A percentile compares a stretch with the other conserved stretches of the same genome.
These are phyloP conservation scores for Ophiostoma sp. DNA, from an alignment of 2,329 filamentous ascomycete genomes.

Conservation along the genomic window DNA sequence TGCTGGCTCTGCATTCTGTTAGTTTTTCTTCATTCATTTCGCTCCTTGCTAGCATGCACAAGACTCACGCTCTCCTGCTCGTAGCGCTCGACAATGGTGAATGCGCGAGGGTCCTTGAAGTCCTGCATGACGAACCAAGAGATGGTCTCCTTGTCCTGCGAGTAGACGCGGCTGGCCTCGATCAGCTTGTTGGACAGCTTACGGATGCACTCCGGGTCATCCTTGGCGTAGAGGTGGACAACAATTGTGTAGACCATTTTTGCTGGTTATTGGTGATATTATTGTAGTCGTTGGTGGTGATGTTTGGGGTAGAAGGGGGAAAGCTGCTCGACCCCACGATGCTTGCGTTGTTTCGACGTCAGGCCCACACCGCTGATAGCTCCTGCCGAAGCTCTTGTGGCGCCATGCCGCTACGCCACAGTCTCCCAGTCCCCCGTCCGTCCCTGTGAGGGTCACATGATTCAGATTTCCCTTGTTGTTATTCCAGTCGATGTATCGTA, in stretches of 20 bases:
- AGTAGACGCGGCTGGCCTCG: slow-evolving; percentile 17
- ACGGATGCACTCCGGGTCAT: slow-evolving; percentile 12
- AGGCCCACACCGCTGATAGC: background rate
- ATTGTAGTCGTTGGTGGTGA: background rate
- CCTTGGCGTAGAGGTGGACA: slow-evolving; percentile 15
- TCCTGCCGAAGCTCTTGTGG: background rate
- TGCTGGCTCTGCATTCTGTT: background rate
- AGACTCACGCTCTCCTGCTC: slow-evolving; percentile 15
- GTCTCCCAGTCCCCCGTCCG: background rate
- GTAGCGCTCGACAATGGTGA: slow-evolving; percentile 17
- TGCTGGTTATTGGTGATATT: background rate
- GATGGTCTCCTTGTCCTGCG: slow-evolving; percentile 16
- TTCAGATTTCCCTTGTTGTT: background rate
- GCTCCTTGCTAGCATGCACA: no score
- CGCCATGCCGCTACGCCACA: slow-evolving; percentile 7
- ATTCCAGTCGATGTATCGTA: background rate
- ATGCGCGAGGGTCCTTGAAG: slow-evolving; percentile 11
- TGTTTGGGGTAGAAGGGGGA: slow-evolving; percentile 1
- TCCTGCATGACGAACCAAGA: slow-evolving; percentile 17
- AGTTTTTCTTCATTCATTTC: background rate
- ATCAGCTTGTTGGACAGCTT: slow-evolving; percentile 17
- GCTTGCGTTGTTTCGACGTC: background rate
- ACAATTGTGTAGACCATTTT: slow-evolving; percentile 15
- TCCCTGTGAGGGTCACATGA: background rate
- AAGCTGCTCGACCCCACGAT: background rate